phyloP scores from a whole-genome alignment of 2,329 filamentous ascomycete genomes.

The Trichoderma asperellum region DNA sequence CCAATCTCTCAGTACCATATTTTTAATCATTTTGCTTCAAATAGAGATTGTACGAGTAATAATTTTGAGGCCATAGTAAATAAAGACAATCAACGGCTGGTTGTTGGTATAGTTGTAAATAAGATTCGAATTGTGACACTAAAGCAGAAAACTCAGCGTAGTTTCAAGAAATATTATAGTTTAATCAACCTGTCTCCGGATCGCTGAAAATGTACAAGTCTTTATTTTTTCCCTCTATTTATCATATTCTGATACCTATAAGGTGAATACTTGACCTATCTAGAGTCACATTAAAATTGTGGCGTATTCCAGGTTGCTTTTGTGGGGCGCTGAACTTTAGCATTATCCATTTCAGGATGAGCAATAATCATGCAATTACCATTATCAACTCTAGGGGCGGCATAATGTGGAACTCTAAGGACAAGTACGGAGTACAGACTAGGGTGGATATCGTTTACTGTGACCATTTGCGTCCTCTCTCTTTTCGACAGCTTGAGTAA shows the following conservation, averaged over 20 bases:
- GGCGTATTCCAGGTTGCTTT: neutral
- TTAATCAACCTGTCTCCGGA: no score
- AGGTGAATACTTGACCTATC: no score
- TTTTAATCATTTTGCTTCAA: neutral
- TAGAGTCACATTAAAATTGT: neutral
- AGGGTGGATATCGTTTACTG: neutral
- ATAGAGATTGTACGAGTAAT: neutral
- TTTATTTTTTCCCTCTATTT: neutral
- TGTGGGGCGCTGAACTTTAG: neutral
- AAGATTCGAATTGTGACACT: no score
- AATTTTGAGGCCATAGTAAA: neutral
- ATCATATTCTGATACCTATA: neutral
- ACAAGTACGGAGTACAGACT: neutral
- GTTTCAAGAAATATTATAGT: no score
- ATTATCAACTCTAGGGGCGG: neutral
- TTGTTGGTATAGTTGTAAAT: neutral
- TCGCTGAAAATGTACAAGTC: neutral
- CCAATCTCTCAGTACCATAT: neutral
- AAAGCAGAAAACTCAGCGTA: no score
- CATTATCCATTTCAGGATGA: neutral
- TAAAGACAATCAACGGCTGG: neutral
- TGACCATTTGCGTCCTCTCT: neutral
- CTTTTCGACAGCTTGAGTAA: neutral
- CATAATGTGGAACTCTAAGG: neutral
- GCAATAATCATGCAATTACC: neutral